Conservation (phyloP, 2,329 filamentous ascomycete species). For the Seiridium cupressi region DNA sequence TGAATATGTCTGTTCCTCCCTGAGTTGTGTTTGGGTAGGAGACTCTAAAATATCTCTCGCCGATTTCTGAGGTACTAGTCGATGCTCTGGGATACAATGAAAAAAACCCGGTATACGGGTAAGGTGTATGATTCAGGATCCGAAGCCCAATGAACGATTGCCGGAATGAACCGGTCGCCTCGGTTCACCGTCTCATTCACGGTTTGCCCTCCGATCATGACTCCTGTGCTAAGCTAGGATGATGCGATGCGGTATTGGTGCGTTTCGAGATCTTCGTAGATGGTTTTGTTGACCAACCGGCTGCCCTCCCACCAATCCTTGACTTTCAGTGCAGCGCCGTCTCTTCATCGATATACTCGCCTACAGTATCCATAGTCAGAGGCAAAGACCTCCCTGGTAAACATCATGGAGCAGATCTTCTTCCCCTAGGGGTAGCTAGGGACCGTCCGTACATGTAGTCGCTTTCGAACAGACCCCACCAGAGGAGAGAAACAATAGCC, state of each 20-base stretch:
- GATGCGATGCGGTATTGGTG: conserved; percentile 30
- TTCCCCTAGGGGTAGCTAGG: conserved; percentile 34
- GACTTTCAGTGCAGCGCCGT: conserved; percentile 27
- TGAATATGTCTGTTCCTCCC: conserved; percentile 35
- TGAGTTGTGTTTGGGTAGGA: conserved; percentile 40
- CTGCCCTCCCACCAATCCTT: conserved; percentile 30
- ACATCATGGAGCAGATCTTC: conserved; percentile 39
- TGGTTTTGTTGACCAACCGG: conserved; percentile 32
- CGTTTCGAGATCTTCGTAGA: conserved; percentile 31
- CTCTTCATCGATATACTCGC: conserved; percentile 23
- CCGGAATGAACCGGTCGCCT: conserved; percentile 40
- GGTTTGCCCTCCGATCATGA: conserved; percentile 40
- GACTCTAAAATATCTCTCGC: conserved; percentile 28
- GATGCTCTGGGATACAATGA: conserved; percentile 40
- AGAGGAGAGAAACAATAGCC: conserved; percentile 37
- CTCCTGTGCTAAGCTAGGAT: conserved; percentile 37
- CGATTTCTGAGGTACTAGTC: conserved; percentile 37
- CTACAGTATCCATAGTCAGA: conserved; percentile 32
- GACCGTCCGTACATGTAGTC: conserved; percentile 24
- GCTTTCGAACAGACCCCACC: conserved; percentile 41
- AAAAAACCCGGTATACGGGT: conserved; percentile 37
- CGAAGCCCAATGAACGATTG: conserved; percentile 44
- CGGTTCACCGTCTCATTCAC: conserved; percentile 34
- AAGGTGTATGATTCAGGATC: conserved; percentile 35
- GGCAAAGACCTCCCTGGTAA: conserved; percentile 38